Evolutionary conservation across 1,284 basidiomycete genomes (phyloP), one percentile per base, ranked within the genome.

Genomic region (Cryptococcus sp.): DNA sequence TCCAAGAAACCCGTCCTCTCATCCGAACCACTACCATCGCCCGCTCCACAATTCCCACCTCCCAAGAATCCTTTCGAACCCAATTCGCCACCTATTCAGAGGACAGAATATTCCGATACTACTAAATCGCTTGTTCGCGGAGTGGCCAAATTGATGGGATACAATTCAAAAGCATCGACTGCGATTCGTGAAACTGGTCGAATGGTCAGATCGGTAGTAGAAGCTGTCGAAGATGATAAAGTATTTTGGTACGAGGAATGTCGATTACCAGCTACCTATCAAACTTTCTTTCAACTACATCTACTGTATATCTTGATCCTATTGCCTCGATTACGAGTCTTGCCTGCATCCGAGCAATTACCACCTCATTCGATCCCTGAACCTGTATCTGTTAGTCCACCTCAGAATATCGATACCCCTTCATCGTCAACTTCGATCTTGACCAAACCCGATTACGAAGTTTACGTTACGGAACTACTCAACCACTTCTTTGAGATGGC

Each of bases 401-500:
- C 41, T 19, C 41, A 43, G 23, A 21, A 21, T 43, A 22, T 14
- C 23, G 21, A 43, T 22, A 21, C 41, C 16, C 21, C 19, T 46
- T 19, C 49, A 1, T 23, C 42, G 24, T n/a, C 45, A 4, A 23
- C 21, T 14, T 25, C 36, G 5, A 40, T 50, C 50, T 32, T 62
- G 32, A 46, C 58, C 2, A 64, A 63, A 45, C 60, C 69, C n/a
- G 45, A 59, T 36, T 65, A 70, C 49, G 63, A 69, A 32, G 49
- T 55, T 5, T 73, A 75, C 60, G 64, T 65, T 36, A 60, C 60
- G 37, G 89, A 85, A 45, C 79, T 98, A 50, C 81, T 97, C 60
- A 91, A 94, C 74, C 91, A 97, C 76, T 96, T 94, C 78, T 98
- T 98, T 79, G 80, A 93, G 62, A 91, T 98, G 70, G 82, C 91